These are phyloP conservation scores for Aspergillus japonicus DNA, from an alignment of 2,329 filamentous ascomycete species.

Conservation along the genomic window DNA sequence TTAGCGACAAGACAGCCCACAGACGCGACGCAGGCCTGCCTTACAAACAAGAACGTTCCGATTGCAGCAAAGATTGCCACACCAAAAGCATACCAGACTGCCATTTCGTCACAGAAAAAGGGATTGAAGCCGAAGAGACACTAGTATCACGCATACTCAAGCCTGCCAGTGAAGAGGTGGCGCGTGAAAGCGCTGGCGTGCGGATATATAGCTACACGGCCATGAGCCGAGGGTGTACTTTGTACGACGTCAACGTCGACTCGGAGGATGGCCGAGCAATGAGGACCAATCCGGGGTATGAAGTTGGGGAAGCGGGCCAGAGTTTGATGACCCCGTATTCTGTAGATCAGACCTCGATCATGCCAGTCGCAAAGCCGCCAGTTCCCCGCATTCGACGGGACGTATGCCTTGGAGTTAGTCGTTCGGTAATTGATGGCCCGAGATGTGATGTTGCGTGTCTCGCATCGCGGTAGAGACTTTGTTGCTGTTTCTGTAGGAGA, in stretches of 20 bases:
- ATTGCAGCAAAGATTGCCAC: constrained; percentile 59
- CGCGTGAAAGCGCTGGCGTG: not conserved
- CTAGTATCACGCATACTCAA: not conserved
- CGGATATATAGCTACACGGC: constrained; percentile 2
- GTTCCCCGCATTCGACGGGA: not conserved
- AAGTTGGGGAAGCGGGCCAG: constrained; percentile 10
- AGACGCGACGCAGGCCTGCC: constrained; percentile 17
- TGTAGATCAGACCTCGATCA: not conserved
- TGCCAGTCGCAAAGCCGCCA: not conserved
- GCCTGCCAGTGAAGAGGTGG: not conserved
- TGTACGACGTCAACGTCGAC: constrained; percentile 8
- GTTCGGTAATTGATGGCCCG: not conserved
- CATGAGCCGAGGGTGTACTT: constrained; percentile 8
- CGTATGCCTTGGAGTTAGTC: not conserved
- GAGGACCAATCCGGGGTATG: constrained; percentile 16
- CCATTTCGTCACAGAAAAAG: constrained; percentile 29
- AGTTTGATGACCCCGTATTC: constrained; percentile 2
- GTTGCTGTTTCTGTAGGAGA: too few relatives aligned
- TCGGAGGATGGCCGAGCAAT: constrained; percentile 31
- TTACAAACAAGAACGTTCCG: constrained; percentile 59
- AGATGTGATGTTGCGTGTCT: not conserved
- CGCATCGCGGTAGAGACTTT: not conserved
- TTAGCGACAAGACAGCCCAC: constrained; percentile 2
- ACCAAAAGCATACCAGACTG: constrained; percentile 49
- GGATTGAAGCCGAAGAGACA: not conserved